Evolutionary conservation across 805 yeast genomes (phyloP), one percentile per base, ranked within the genome.

Genomic region (Saturnispora zaruensis): DNA sequence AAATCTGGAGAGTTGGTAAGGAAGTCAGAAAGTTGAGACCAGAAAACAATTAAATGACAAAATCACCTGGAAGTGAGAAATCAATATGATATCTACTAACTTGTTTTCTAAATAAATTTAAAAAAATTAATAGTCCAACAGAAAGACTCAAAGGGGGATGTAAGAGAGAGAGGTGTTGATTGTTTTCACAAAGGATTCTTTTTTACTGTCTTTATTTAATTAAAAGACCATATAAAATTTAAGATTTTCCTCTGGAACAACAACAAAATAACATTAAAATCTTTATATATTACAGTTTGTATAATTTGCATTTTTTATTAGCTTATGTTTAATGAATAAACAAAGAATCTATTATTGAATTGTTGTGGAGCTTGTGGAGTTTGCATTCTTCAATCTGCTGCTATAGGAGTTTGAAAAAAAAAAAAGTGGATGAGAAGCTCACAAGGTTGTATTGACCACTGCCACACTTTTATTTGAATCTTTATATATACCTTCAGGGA

Each of bases 11-110:
- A 69, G 99, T 93, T 63, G 99, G 99, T 70, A 91, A 91, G 80
- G 98, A 93, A 80, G 99, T 93, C 62, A 91, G 99, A 84, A 93
- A 93, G 78, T 84, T 93, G 73, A 90, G 99, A 78, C 99, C 99
- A 67, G 99, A 93, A 79, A 91, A 93, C 93, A 81, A 84, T 72
- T 90, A 86, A 76, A 53, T 36, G 25, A 36, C 46, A 37, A 23
- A 20, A 25, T 50, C 50, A 47, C 50, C 50, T 41, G 50, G 50
- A 47, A 47, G 50, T 47, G 50, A 28, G 32, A 47, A 36, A 13
- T 36, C 14, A 18, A 36, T 36, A 36, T 18, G 20, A 36, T 18
- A 36, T 28, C 32, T 28, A 28, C 13, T 28, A 14, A 18, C 7
- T 18, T 36, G 40, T 36, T 36, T 36, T 36, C 40, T 36, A 36